Evolutionary conservation across 1,284 basidiomycete species (phyloP).

Genomic region (Microbotryum saponariae): DNA sequence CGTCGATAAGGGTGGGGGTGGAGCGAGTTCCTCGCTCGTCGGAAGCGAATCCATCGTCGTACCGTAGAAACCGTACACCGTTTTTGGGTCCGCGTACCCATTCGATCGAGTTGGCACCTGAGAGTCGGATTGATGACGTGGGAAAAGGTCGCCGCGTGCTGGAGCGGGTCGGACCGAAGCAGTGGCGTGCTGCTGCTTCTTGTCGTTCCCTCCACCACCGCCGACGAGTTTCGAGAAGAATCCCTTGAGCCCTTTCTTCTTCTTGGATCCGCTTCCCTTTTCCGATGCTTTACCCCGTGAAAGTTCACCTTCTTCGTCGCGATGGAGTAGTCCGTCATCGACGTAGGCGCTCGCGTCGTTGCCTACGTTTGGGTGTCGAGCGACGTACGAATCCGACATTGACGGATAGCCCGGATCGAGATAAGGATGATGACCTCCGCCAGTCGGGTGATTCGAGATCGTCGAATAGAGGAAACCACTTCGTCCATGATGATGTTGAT

Average conservation of each 20-base stretch:
- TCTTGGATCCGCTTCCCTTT: constrained; percentile 17
- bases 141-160: not conserved
- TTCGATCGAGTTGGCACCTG: not conserved
- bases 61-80: not conserved
- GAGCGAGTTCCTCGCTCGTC: constrained; percentile 24
- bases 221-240: constrained; percentile 35
- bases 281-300: constrained; percentile 1
- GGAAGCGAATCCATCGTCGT: too few relatives aligned
- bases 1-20: constrained; percentile 28
- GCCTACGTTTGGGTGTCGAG: constrained; percentile 10
- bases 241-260: constrained; percentile 35
- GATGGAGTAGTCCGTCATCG: too few relatives aligned
- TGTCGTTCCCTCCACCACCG: constrained; percentile 3
- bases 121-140: not conserved
- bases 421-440: not conserved
- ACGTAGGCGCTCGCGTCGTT: too few relatives aligned
- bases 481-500: too few relatives aligned
- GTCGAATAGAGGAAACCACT: not conserved
- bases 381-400: constrained; percentile 25
- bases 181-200: not conserved
- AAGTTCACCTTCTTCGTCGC: too few relatives aligned
- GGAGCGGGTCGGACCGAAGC: constrained; percentile 4
- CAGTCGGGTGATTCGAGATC: constrained; percentile 8
- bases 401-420: constrained; percentile 21
- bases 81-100: not conserved